These are phyloP conservation scores for Talaromyces sp. DNA, from an alignment of 2,329 filamentous ascomycete genomes.

Conservation along the genomic window DNA sequence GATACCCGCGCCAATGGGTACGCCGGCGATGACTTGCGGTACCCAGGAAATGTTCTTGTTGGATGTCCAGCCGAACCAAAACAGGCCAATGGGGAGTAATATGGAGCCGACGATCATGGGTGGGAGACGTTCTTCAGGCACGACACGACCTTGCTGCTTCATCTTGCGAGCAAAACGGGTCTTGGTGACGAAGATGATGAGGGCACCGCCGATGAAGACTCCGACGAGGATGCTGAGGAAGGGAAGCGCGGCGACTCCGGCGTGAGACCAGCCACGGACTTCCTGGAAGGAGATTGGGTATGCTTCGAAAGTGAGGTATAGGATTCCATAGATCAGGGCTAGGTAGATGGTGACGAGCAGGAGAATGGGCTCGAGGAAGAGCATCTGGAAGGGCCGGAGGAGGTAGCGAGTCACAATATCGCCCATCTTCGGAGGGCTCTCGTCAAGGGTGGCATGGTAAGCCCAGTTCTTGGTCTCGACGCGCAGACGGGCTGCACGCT, in stretches of 20 bases:
- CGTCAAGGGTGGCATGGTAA: slow-evolving; percentile 40
- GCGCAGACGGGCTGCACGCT: slow-evolving; percentile 46
- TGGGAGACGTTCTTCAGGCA: slow-evolving; percentile 43
- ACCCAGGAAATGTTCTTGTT: slow-evolving; percentile 41
- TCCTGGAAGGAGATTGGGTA: slow-evolving; percentile 37
- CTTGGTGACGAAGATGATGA: slow-evolving; percentile 28
- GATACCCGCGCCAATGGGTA: slow-evolving; percentile 41
- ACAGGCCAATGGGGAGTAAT: slow-evolving; percentile 43
- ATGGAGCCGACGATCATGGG: slow-evolving; percentile 44
- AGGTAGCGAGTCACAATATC: slow-evolving; percentile 38
- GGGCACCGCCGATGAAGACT: slow-evolving; percentile 28
- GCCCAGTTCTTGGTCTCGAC: slow-evolving; percentile 46
- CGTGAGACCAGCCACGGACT: slow-evolving; percentile 36
- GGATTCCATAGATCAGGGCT: slow-evolving; percentile 29
- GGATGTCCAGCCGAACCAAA: slow-evolving; percentile 49
- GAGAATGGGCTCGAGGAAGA: slow-evolving; percentile 44
- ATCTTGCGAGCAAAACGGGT: slow-evolving; percentile 25
- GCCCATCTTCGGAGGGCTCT: slow-evolving; percentile 28
- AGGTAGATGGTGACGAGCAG: slow-evolving; percentile 41
- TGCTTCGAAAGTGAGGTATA: slow-evolving; percentile 29
- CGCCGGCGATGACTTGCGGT: slow-evolving; percentile 41
- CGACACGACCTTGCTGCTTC: slow-evolving; percentile 15
- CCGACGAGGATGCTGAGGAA: slow-evolving; percentile 45
- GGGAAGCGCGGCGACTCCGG: slow-evolving; percentile 41
- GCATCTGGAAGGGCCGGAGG: slow-evolving; percentile 37